These are phyloP conservation scores for Prunus dulcis DNA, from an alignment of 306 rosid species.

Conservation along the genomic window DNA sequence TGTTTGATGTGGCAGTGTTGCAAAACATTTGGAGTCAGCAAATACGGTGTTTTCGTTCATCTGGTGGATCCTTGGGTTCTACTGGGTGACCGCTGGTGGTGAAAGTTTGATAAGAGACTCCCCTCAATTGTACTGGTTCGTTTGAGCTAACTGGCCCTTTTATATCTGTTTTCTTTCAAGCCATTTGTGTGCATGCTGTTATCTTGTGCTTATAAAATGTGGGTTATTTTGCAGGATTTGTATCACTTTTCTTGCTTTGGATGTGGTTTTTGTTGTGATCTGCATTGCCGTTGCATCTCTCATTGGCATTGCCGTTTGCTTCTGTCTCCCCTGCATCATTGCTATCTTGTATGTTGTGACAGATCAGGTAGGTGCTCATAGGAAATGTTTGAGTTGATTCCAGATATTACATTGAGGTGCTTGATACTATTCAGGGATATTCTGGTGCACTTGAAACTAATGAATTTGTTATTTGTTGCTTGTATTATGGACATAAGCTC, in stretches of 20 bases:
- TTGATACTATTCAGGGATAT: neutral
- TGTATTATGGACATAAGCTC: neutral
- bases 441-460: neutral
- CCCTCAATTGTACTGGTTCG: constrained; percentile 90
- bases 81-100: constrained; percentile 93
- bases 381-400: neutral
- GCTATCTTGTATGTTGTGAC: constrained; percentile 64
- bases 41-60: constrained; percentile 76
- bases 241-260: constrained; percentile 81
- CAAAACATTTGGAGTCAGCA: constrained; percentile 72
- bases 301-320: constrained; percentile 93
- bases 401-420: neutral
- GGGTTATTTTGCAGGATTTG: constrained; percentile 67
- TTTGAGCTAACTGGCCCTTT: constrained; percentile 12
- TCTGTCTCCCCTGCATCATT: constrained; percentile 91
- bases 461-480: neutral
- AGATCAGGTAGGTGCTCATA: constrained; percentile 57
- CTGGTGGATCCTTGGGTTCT: constrained; percentile 95
- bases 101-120: constrained; percentile 60
- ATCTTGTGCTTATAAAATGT: neutral
- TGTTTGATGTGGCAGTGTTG: constrained; percentile 42
- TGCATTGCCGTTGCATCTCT: constrained; percentile 82
- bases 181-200: neutral
- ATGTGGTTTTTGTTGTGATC: constrained; percentile 71
- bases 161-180: neutral